Base-by-base conservation (phyloP, 2,329 filamentous ascomycete species). In the Microascus cirrosus region DNA sequence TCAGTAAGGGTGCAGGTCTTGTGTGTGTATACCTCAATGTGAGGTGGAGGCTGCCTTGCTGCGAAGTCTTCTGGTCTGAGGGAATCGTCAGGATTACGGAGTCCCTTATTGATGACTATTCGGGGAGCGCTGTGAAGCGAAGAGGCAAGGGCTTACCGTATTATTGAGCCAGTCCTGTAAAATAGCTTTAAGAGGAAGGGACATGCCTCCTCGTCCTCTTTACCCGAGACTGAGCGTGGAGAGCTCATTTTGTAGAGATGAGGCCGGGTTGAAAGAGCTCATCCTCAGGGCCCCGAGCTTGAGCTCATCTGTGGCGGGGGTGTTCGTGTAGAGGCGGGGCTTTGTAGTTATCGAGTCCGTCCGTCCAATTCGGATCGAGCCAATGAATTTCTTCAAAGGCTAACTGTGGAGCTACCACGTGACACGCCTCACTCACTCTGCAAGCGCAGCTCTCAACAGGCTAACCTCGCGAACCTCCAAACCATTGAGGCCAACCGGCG, bases 101-200 rank as follows among this genome's bases (percentile, higher is more conserved):
- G 28, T 32, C 50, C 28, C 10, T 36, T 7, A 13, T 2, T 39
- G 12, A 4, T 32, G 35, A 15, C 20, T 2, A 28, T 28, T 7
- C 4, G 24, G 51, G 10, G 54, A 20, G 36, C 12, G 20, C 28
- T 32, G 8, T 32, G 28, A 32, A 32, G n/a, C 8, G 35, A 12
- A 32, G 35, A 3, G 15, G 36, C 12, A 25, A n/a, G n/a, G 25
- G 59, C 66, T 57, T 73, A 85, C 85, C 82, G 81, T 71, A 93
- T 86, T 66, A 90, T 92, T 51, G 80, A 78, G 66, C 85, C 83
- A 18, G 79, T 82, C 60, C 85, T 84, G 73, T 93, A 95, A 76
- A 92, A 95, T 60, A 96, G 80, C 68, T 89, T 91, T 20, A 96
- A 77, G 61, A 93, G 82, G 72, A 95, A 96, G 6, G 91, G 92